phyloP scores from a whole-genome alignment of 1,284 basidiomycete species.

The Cryptococcus depauperatus region DNA sequence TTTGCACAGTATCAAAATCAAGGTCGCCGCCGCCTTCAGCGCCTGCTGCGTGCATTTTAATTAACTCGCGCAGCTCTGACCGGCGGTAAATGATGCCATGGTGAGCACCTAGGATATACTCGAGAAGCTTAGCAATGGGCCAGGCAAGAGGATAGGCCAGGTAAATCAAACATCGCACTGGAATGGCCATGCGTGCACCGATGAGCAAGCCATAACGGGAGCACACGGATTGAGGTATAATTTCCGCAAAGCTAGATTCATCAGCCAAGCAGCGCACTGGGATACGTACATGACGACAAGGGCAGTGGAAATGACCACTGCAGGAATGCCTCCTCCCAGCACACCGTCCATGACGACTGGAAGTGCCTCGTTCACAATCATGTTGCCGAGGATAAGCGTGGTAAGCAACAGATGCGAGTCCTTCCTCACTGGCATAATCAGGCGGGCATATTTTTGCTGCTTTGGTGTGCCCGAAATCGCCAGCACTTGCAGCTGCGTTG shows the following conservation, averaged over 20 bases:
- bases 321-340: conserved; percentile 68
- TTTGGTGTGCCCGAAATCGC: conserved; percentile 72
- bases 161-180: conserved; percentile 61
- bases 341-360: conserved; percentile 79
- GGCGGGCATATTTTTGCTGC: conserved; percentile 70
- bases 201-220: conserved; percentile 85
- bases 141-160: conserved; percentile 61
- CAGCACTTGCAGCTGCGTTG: conserved; percentile 81
- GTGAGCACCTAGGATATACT: conserved; percentile 61
- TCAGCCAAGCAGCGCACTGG: neutral
- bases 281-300: conserved; percentile 69
- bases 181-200: conserved; percentile 75
- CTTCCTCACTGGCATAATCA: conserved; percentile 65
- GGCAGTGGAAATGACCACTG: conserved; percentile 69
- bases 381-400: conserved; percentile 71
- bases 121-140: conserved; percentile 77
- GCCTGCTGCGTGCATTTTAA: conserved; percentile 59
- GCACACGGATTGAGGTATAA: conserved; percentile 61
- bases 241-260: conserved; percentile 24
- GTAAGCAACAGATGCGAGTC: conserved; percentile 76
- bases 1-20: conserved; percentile 63
- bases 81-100: conserved; percentile 47
- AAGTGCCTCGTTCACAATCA: conserved; percentile 81
- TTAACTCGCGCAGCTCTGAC: conserved; percentile 60
- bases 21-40: conserved; percentile 60